These are phyloP conservation scores for Hypomontagnella monticulosa DNA, from an alignment of 495 filamentous ascomycete genomes.

Conservation along the genomic window DNA sequence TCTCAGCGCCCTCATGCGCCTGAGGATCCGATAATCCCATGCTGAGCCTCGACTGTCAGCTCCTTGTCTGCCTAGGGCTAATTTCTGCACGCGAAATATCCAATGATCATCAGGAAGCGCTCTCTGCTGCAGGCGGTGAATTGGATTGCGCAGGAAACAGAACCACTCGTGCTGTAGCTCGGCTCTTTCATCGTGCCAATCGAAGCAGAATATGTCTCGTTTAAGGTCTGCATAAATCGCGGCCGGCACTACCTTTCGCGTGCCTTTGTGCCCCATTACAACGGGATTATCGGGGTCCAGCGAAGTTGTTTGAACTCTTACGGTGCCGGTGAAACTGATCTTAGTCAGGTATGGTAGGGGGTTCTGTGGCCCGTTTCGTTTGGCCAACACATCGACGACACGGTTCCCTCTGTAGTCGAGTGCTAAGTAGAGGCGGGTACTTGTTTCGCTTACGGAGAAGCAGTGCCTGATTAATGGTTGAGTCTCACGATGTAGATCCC, in stretches of 20 bases:
- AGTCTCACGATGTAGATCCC: not conserved
- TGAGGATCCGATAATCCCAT: conserved; percentile 2
- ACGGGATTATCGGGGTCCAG: too few relatives aligned
- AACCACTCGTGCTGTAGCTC: conserved; percentile 7
- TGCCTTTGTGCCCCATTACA: too few relatives aligned
- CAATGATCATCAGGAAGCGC: conserved; percentile 6
- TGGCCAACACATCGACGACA: not conserved
- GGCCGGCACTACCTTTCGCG: too few relatives aligned
- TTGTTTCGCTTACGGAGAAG: not conserved
- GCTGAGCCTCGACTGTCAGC: not conserved
- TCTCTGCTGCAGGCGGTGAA: not conserved
- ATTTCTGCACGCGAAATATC: conserved; percentile 8
- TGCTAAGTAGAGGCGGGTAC: not conserved
- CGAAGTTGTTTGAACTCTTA: too few relatives aligned
- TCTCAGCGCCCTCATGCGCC: conserved; percentile 1
- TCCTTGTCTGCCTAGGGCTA: not conserved
- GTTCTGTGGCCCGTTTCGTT: not conserved
- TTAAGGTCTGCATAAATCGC: conserved; percentile 7
- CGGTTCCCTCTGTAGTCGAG: not conserved
- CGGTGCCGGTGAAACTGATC: conserved; percentile 3
- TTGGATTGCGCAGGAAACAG: conserved; percentile 16
- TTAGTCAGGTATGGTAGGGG: not conserved
- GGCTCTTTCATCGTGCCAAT: too few relatives aligned
- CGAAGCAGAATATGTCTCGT: conserved; percentile 15
- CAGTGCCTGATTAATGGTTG: conserved; percentile 1